Evolutionary conservation across 768 basidiomycete species (phyloP).

Genomic region (Auriscalpium orientale): DNA sequence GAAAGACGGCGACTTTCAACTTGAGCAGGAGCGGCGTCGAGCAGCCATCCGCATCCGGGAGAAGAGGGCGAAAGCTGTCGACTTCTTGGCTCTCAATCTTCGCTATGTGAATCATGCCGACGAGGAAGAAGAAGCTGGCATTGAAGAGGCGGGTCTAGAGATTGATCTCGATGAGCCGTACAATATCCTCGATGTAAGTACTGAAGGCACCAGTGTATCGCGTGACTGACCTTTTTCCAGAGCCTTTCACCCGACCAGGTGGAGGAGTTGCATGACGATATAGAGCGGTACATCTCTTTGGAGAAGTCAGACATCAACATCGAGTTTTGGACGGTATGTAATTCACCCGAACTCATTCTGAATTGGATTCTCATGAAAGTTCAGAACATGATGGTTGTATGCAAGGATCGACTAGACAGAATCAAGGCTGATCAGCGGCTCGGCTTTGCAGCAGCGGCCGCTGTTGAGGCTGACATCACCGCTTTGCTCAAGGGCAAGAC

Average conservation of each 20-base stretch:
- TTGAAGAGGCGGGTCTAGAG: slow-evolving; percentile 86
- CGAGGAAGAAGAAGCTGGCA: slow-evolving; percentile 54
- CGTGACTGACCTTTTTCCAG: slow-evolving; percentile 29
- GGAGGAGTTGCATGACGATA: slow-evolving; percentile 90
- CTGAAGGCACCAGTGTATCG: not conserved
- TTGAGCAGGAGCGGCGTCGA: slow-evolving; percentile 85
- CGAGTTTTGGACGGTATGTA: slow-evolving; percentile 92
- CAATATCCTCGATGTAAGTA: slow-evolving; percentile 86
- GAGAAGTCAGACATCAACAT: slow-evolving; percentile 81
- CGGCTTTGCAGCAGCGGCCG: slow-evolving; percentile 62
- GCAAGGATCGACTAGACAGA: slow-evolving; percentile 80
- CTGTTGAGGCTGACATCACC: slow-evolving; percentile 82
- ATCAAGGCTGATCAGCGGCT: slow-evolving; percentile 56
- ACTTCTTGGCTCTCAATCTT: slow-evolving; percentile 93
- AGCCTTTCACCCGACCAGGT: slow-evolving; percentile 83
- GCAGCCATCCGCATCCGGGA: slow-evolving; percentile 94
- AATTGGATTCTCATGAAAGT: not conserved
- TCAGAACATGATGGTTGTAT: slow-evolving; percentile 96
- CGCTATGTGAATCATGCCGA: slow-evolving; percentile 75
- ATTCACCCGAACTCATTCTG: slow-evolving; percentile 2
- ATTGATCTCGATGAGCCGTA: slow-evolving; percentile 99
- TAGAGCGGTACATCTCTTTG: slow-evolving; percentile 82
- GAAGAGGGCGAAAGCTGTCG: slow-evolving; percentile 96
- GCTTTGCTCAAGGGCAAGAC: slow-evolving; percentile 77
- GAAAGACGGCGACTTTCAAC: slow-evolving; percentile 94